Base-by-base conservation (phyloP, 352 stramenopile genomes). In the Phytopythium vexans region DNA sequence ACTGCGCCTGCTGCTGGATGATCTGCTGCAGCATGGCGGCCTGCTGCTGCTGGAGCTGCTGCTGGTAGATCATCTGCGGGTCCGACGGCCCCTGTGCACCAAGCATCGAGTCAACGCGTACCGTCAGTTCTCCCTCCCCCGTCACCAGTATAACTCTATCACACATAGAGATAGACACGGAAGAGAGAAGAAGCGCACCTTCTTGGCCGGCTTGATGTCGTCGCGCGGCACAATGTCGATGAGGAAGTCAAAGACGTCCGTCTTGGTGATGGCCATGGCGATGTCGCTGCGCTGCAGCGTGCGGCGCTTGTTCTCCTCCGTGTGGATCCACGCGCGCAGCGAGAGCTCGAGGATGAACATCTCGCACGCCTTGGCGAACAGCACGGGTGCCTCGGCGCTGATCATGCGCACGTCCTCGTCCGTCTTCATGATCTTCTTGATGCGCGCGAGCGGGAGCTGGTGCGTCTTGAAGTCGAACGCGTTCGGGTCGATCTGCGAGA, bases 351-450 rank as follows among this genome's bases (percentile, higher is more conserved):
- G 65, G 47, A 97, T 96, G 60, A 98, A 98, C 70, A 98, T 95
- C 60, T 97, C 92, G 59, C 89, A 97, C n/a, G 92, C 92, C 70
- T 97, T 98, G 55, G 92, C 89, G 54, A 98, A 95, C 36, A 98
- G 70, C 45, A 97, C 86, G 7, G 92, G 92, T 31, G 92, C 92
- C 52, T 98, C 92, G 0, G 87, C 88, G 45, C 86, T 95, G 68
- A 98, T 97, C 91, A 97, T 97, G 74, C 86, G 84, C 41, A 97
- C 85, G 65, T 97, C 89, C 57, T 98, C 92, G 68, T 98, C 92
- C 44, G 89, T 92, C 72, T 97, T 97, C 92, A 98, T 98, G 72
- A 98, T 98, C 62, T 96, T 97, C 77, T 97, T 98, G 60, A 98
- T 97, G 48, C 92, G 85, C 48, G 92, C 90, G 53, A 98, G 85